phyloP scores from a whole-genome alignment of 148 eudicot species.

The Chenopodium formosanum region DNA sequence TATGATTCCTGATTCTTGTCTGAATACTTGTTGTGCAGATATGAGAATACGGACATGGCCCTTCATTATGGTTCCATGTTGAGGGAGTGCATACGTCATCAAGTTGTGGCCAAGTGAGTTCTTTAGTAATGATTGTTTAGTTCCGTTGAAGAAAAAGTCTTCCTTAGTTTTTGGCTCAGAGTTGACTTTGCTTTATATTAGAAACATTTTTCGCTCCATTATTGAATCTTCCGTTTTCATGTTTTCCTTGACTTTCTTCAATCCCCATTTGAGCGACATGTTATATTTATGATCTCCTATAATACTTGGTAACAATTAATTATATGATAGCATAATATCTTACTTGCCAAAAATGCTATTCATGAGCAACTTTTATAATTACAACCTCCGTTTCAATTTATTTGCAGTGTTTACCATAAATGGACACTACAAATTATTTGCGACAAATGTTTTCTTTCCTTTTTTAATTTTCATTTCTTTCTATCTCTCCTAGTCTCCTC shows the following conservation, averaged over 20 bases:
- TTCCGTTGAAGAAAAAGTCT: not conserved
- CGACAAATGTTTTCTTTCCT: too few relatives aligned
- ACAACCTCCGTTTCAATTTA: too few relatives aligned
- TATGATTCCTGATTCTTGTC: not conserved
- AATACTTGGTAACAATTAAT: not conserved
- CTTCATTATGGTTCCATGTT: conserved; percentile 94
- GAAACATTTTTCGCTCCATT: not conserved
- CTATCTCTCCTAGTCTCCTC: too few relatives aligned
- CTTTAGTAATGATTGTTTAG: conserved; percentile 1
- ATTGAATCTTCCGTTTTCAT: not conserved
- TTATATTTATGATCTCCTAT: not conserved
- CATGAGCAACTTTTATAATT: not conserved
- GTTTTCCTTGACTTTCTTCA: not conserved
- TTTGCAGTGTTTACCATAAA: too few relatives aligned
- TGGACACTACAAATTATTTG: too few relatives aligned
- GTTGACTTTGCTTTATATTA: not conserved
- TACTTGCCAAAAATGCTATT: not conserved
- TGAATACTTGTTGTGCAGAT: conserved; percentile 43
- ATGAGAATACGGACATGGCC: conserved; percentile 83
- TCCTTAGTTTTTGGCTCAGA: not conserved
- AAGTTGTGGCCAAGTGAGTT: conserved; percentile 87
- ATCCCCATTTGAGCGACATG: not conserved
- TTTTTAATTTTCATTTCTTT: too few relatives aligned
- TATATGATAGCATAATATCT: not conserved
- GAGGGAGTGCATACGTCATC: conserved; percentile 99